Evolutionary conservation across 805 yeast genomes (phyloP), one percentile per base, ranked within the genome.

Genomic region (Barnettozyma vustinii): DNA sequence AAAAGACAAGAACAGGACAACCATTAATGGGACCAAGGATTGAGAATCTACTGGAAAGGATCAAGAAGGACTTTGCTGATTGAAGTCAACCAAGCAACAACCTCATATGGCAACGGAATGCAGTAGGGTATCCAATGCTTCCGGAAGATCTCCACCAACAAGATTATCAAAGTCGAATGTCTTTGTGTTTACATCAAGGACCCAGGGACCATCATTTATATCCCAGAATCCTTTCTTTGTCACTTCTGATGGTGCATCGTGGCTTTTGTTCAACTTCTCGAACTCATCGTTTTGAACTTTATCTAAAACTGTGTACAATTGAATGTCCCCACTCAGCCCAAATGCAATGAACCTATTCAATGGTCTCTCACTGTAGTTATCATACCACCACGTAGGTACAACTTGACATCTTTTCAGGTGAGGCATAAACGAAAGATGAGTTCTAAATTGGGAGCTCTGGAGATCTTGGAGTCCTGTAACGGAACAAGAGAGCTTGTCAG

Each of bases 21-120:
- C 97, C 97, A 2, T 67, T 79, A 41, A 87, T 91, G 92, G 96
- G 89, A 0, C 95, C 96, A 15, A 79, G 95, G 65, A 87, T 91
- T 50, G 83, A 80, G 48, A 79, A 81, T 56, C 70, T 91, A 40
- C 72, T 91, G 44, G 94, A 85, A 47, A 87, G 89, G 65, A 87
- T 91, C 52, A 81, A 79, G 60, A 67, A 66, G 26, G 83, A 79
- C 53, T 60, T 55, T 25, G 20, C 30, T 35, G 44, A 40, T 30
- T 23, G 18, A 37, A 13, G n/a, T 30, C 33, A 30, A 30, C 4
- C n/a, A 30, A 30, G 8, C 5, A 5, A 30, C 33, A 30, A 30
- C 33, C 16, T 27, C 43, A 55, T 27, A 44, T 44, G 4, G 48
- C 48, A 9, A 56, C 47, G 5, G 56, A 48, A 15, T 49, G 42